Percentiles rank a stretch among this genome's conserved stretches.
Evolutionary conservation across 345 rosid genomes (phyloP).

Genomic region (Euclidium syriacum): DNA sequence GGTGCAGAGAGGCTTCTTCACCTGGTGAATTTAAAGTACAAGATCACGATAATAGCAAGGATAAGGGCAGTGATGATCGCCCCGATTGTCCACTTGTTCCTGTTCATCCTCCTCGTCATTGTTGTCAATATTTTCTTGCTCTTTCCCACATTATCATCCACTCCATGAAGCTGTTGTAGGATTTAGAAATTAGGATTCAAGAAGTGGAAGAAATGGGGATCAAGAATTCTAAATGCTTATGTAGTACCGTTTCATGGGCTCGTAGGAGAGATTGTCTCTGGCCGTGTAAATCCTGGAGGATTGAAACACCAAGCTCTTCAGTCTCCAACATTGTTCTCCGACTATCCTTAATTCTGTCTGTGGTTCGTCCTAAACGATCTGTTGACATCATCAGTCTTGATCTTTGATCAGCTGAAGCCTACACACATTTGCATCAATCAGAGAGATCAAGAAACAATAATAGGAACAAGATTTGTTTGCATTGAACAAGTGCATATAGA

Average conservation of each 20-base stretch:
- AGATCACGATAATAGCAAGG: slow-evolving; percentile 44
- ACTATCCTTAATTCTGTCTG: slow-evolving; percentile 71
- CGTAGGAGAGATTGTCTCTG: slow-evolving; percentile 78
- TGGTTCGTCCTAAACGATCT: slow-evolving; percentile 48
- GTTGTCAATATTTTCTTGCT: slow-evolving; percentile 69
- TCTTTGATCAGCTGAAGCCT: slow-evolving; percentile 82
- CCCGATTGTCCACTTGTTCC: slow-evolving; percentile 79
- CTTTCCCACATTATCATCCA: slow-evolving; percentile 73
- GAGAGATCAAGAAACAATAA: background rate
- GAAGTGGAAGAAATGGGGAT: no score
- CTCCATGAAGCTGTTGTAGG: slow-evolving; percentile 68
- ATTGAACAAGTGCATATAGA: slow-evolving; percentile 32
- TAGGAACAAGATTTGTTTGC: slow-evolving; percentile 24
- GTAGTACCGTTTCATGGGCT: slow-evolving; percentile 57
- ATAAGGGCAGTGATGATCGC: slow-evolving; percentile 48
- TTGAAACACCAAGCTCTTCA: slow-evolving; percentile 92
- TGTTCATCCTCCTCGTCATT: slow-evolving; percentile 70
- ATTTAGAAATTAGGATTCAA: background rate
- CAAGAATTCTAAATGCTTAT: no score
- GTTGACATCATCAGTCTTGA: slow-evolving; percentile 71
- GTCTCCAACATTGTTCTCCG: slow-evolving; percentile 86
- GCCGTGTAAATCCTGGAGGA: slow-evolving; percentile 82
- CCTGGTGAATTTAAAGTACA: slow-evolving; percentile 70
- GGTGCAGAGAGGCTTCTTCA: slow-evolving; percentile 8
- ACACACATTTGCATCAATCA: background rate